Conservation (phyloP, 129 eudicot species). For the Flaveria linearis region DNA sequence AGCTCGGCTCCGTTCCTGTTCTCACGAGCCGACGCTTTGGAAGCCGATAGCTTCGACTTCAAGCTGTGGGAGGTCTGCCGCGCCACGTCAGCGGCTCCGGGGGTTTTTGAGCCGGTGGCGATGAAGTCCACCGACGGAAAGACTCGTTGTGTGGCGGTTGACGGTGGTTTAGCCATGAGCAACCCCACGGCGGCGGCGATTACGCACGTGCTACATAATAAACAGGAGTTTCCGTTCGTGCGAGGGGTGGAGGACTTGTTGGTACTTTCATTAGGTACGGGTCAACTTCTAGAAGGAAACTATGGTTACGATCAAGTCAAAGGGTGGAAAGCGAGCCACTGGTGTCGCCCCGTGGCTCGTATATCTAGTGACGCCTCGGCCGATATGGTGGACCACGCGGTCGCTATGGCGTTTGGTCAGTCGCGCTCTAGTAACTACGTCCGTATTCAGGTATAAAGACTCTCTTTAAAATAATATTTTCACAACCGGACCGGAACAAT, state of each 20-base stretch:
- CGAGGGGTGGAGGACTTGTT: constrained; percentile 94
- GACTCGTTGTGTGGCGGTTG: constrained; percentile 74
- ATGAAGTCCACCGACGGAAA: constrained; percentile 80
- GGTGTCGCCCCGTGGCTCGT: constrained; percentile 93
- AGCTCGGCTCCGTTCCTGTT: constrained; percentile 89
- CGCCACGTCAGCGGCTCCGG: constrained; percentile 94
- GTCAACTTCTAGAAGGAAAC: constrained; percentile 69
- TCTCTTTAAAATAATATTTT: too few relatives aligned
- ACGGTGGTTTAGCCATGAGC: constrained; percentile 85
- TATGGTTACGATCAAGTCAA: constrained; percentile 59
- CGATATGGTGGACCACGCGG: constrained; percentile 91
- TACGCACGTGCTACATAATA: constrained; percentile 92
- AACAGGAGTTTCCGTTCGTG: constrained; percentile 91
- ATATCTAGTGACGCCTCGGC: constrained; percentile 74
- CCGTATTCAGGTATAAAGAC: constrained; percentile 71
- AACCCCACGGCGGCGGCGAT: constrained; percentile 98
- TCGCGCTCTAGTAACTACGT: constrained; percentile 64
- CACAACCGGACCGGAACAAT: too few relatives aligned
- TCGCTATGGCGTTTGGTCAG: constrained; percentile 92
- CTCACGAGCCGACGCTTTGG: constrained; percentile 93
- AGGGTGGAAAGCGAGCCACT: constrained; percentile 70
- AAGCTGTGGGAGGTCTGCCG: constrained; percentile 86
- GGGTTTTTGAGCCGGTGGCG: constrained; percentile 64
- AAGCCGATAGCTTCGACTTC: constrained; percentile 77
- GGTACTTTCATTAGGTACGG: constrained; percentile 90